phyloP scores from a whole-genome alignment of 257 asterid genomes.

The Verbascum thapsus region DNA sequence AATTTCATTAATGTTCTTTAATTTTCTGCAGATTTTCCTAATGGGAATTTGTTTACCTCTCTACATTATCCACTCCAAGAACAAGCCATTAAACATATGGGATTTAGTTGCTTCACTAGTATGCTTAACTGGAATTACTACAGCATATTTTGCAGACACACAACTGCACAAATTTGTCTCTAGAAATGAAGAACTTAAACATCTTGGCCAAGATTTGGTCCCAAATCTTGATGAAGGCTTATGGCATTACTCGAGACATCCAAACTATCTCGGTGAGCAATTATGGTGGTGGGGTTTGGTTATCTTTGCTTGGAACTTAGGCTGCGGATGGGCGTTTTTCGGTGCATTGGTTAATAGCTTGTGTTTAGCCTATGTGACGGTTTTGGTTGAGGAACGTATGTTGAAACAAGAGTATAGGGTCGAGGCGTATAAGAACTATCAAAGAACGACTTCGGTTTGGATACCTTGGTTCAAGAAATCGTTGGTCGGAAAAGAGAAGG shows the following conservation, averaged over 20 bases:
- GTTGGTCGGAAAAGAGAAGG: conserved; percentile 42
- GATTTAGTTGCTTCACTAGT: conserved; percentile 55
- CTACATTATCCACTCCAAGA: conserved; percentile 60
- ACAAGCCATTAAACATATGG: conserved; percentile 50
- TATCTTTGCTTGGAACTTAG: conserved; percentile 77
- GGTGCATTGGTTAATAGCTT: conserved; percentile 75
- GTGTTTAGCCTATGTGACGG: conserved; percentile 83
- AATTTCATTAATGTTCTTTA: not conserved
- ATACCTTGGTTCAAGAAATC: conserved; percentile 84
- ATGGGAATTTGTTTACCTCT: conserved; percentile 85
- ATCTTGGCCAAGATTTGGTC: conserved; percentile 50
- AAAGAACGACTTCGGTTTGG: conserved; percentile 76
- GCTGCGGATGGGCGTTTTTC: conserved; percentile 51
- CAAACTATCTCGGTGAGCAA: conserved; percentile 95
- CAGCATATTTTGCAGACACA: conserved; percentile 80
- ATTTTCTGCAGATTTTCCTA: conserved; percentile 60
- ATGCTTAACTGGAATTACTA: conserved; percentile 61
- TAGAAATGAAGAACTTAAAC: conserved; percentile 49
- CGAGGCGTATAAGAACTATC: conserved; percentile 68
- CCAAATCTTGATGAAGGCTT: conserved; percentile 74
- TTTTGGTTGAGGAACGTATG: conserved; percentile 85
- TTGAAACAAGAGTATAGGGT: conserved; percentile 70
- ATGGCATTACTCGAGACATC: conserved; percentile 86
- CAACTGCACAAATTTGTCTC: conserved; percentile 71
- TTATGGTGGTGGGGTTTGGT: conserved; percentile 98